Conservation (phyloP, 139 green algal genomes). For the Tetraselmis striata region DNA sequence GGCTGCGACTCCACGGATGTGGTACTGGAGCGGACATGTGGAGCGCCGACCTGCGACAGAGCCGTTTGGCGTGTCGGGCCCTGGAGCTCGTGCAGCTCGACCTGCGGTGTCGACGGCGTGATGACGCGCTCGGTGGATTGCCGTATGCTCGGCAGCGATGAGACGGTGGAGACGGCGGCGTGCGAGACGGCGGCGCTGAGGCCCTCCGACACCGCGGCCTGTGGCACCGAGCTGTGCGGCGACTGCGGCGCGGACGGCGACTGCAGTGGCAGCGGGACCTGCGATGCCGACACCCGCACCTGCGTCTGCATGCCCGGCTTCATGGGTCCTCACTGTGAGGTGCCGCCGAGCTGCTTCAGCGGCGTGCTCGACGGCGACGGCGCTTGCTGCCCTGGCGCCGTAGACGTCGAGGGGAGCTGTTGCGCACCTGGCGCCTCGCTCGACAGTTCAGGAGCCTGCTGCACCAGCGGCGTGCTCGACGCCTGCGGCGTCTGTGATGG, state of each 20-base stretch:
- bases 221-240: not conserved
- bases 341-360: not conserved
- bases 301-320: not conserved
- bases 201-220: not conserved
- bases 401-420: not conserved
- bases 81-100: not conserved
- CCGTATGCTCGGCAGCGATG: not conserved
- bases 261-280: not conserved
- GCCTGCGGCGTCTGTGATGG: not conserved
- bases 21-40: not conserved
- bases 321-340: not conserved
- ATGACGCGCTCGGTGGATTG: not conserved
- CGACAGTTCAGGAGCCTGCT: not conserved
- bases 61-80: not conserved
- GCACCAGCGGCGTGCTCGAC: not conserved
- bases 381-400: not conserved
- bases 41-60: not conserved
- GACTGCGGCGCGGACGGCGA: not conserved
- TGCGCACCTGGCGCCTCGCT: not conserved
- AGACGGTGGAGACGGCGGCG: not conserved
- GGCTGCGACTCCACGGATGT: not conserved
- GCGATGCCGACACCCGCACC: not conserved
- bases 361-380: not conserved
- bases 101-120: not conserved
- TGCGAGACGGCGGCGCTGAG: not conserved